These are phyloP conservation scores for Kodamaea fungicola DNA, from an alignment of 1,139 yeast species.

Conservation along the genomic window DNA sequence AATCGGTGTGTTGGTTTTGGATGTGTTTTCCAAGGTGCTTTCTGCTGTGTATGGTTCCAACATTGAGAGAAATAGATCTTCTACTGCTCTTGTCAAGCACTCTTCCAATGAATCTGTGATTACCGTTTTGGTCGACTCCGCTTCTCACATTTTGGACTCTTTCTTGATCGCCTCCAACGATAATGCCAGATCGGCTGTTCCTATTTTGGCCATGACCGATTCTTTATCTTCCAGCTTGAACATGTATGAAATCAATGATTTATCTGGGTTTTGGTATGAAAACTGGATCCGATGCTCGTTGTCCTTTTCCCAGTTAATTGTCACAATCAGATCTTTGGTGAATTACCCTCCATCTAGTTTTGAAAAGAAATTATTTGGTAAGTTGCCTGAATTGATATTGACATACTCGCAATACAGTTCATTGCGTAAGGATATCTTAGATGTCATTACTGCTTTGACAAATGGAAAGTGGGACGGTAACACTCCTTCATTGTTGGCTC, in stretches of 20 bases:
- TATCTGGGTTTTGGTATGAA: conserved; percentile 38
- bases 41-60: conserved; percentile 53
- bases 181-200: conserved; percentile 51
- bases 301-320: conserved; percentile 39
- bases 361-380: conserved; percentile 57
- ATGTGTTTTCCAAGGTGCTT: conserved; percentile 54
- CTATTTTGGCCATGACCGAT: conserved; percentile 53
- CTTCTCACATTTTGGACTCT: conserved; percentile 48
- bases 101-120: conserved; percentile 20
- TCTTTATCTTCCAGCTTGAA: conserved; percentile 36
- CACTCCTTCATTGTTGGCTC: conserved; percentile 78
- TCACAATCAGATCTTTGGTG: conserved; percentile 54
- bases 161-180: conserved; percentile 56
- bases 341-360: conserved; percentile 56
- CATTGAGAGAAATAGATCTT: neutral
- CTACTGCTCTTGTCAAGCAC: neutral
- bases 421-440: conserved; percentile 52
- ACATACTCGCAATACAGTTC: conserved; percentile 50
- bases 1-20: conserved; percentile 57
- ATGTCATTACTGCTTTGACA: conserved; percentile 59
- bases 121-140: conserved; percentile 47
- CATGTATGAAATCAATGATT: conserved; percentile 41
- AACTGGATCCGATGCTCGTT: conserved; percentile 43
- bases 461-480: conserved; percentile 56
- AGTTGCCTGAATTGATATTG: conserved; percentile 56